phyloP scores from a whole-genome alignment of 352 stramenopile genomes.

The Phytopythium sindhum region DNA sequence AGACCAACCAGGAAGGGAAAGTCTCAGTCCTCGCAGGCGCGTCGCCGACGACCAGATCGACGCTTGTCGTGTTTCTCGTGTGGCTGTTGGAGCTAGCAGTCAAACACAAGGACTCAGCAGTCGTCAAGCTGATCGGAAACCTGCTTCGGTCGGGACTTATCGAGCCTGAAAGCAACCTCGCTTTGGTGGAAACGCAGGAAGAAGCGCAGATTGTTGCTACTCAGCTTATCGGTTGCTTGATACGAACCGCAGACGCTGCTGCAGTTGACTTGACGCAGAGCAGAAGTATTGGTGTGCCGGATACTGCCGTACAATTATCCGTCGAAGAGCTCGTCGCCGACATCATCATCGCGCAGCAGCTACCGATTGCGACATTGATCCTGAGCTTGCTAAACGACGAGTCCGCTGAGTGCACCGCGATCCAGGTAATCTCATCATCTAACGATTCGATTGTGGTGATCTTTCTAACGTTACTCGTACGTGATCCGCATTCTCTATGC shows the following conservation, averaged over 20 bases:
- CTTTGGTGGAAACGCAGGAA: not conserved
- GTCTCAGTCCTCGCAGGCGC: not conserved
- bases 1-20: slow-evolving; percentile 4
- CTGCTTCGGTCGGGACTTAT: not conserved
- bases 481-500: not conserved
- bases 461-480: not conserved
- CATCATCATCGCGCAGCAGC: not conserved
- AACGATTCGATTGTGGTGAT: not conserved
- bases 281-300: not conserved
- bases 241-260: not conserved
- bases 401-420: not conserved
- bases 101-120: not conserved
- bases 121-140: not conserved
- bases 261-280: not conserved
- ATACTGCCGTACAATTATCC: not conserved
- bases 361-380: not conserved
- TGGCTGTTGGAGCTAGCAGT: not conserved
- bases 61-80: not conserved
- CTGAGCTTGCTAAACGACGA: not conserved
- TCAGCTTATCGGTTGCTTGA: not conserved
- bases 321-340: not conserved
- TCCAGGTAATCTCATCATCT: not conserved
- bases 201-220: not conserved
- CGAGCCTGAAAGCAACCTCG: not conserved
- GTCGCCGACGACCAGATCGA: not conserved